These are phyloP conservation scores for Lasiodiplodia citricola DNA, from an alignment of 2,329 filamentous ascomycete species.

Conservation along the genomic window DNA sequence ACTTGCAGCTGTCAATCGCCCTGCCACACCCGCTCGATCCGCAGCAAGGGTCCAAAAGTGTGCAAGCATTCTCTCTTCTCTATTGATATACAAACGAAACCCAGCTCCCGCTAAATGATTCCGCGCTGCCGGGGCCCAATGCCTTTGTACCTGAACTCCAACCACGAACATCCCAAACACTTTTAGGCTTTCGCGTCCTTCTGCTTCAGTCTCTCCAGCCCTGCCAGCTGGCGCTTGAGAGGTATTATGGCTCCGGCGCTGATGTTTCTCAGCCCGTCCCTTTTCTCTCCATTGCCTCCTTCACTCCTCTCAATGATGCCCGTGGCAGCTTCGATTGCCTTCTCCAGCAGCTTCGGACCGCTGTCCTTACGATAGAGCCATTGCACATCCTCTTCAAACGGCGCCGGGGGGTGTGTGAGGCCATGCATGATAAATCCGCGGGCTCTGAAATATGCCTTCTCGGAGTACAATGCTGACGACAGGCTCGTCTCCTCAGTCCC, in stretches of 20 bases:
- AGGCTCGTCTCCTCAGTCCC: slow-evolving; percentile 52
- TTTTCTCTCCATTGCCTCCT: slow-evolving; percentile 35
- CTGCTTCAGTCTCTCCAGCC: slow-evolving; percentile 39
- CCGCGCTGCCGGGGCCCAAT: neutral
- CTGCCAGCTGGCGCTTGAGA: slow-evolving; percentile 47
- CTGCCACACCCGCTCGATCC: slow-evolving; percentile 1
- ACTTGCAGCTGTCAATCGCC: neutral
- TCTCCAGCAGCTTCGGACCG: slow-evolving; percentile 49
- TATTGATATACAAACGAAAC: slow-evolving; percentile 2
- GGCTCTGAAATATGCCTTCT: slow-evolving; percentile 60
- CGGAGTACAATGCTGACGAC: slow-evolving; percentile 57
- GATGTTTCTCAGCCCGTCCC: slow-evolving; percentile 54
- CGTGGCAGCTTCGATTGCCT: slow-evolving; percentile 50
- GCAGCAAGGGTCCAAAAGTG: slow-evolving; percentile 2
- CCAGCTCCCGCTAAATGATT: neutral
- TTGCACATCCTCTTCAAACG: slow-evolving; percentile 57
- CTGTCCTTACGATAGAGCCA: slow-evolving; percentile 55
- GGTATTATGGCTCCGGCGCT: slow-evolving; percentile 55
- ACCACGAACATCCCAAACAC: neutral
- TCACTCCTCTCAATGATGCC: slow-evolving; percentile 48
- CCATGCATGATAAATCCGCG: slow-evolving; percentile 58
- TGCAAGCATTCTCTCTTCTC: neutral
- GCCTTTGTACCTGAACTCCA: slow-evolving; percentile 11
- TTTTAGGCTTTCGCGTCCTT: neutral
- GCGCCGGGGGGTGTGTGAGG: slow-evolving; percentile 48